Evolutionary conservation across 352 stramenopile genomes (phyloP), one percentile per base, ranked within the genome.

Genomic region (Phytophthora chlamydospora): DNA sequence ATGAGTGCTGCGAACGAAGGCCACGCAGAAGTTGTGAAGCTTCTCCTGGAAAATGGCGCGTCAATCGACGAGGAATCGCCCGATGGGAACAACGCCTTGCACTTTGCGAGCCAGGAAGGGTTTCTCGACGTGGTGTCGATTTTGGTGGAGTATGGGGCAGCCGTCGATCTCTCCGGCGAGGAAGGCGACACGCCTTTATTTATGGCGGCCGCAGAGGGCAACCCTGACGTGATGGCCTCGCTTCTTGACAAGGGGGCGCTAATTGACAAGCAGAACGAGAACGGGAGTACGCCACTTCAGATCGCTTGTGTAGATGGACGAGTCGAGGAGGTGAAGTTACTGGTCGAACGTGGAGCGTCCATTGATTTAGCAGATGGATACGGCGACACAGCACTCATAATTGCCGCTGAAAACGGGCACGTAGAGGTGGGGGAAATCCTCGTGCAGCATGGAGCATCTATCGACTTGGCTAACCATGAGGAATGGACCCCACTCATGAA

Each of bases 361-460:
- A 34, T 49, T n/a, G 16, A 42, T n/a, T 27, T 12, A 12, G n/a
- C 27, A 13, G 38, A 61, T n/a, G 4, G 33, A 1, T 11, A n/a
- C 11, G 41, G 34, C 9, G 32, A 36, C 29, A 52, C 2, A 5
- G 32, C 34, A n/a, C 19, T 52, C 1, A 46, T 38, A 11, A 27
- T 21, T 32, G 52, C 52, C 3, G 52, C 42, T 16, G 12, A 9
- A 3, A 49, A 46, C 29, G 42, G 21, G 9, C 41, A 47, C 27
- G n/a, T 16, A 4, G 35, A 50, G 8, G 16, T 53, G 4, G 35
- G 52, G 21, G 36, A 53, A 9, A 13, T 61, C 1, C 42, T 61
- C 12, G 6, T 46, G 11, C n/a, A 35, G 9, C 38, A 52, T 21
- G 53, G 42, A 12, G 41, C 42, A 10, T 19, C 9, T 11, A 6